Percentiles rank a stretch among this genome's conserved stretches.
Conservation (phyloP, 345 rosid species). For the Euclidium syriacum region DNA sequence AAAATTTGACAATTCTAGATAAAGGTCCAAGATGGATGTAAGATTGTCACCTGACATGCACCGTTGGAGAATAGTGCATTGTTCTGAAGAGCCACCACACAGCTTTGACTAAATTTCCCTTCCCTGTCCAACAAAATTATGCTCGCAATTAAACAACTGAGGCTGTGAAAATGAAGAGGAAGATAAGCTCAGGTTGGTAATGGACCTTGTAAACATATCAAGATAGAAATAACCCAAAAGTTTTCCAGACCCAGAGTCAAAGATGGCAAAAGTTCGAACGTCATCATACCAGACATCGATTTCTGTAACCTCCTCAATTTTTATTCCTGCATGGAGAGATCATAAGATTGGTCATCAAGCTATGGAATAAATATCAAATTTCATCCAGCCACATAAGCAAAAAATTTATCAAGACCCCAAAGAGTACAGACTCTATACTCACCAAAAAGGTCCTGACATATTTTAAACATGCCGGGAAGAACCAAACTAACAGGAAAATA, state of each 20-base stretch:
- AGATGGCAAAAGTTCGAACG: constrained; percentile 63
- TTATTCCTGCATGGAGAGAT: constrained; percentile 52
- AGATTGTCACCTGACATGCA: constrained; percentile 49
- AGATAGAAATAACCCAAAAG: constrained; percentile 88
- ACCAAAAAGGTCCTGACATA: constrained; percentile 92
- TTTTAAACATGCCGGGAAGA: constrained; percentile 81
- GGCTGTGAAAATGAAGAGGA: constrained; percentile 5
- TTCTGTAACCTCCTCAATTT: constrained; percentile 66
- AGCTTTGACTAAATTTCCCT: constrained; percentile 77
- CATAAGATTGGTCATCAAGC: constrained; percentile 4
- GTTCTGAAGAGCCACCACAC: constrained; percentile 86
- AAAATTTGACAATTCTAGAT: neutral
- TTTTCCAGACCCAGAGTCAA: constrained; percentile 74
- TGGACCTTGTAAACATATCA: constrained; percentile 72
- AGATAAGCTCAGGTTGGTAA: constrained; percentile 6
- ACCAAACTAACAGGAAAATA: constrained; percentile 85
- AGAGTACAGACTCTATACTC: constrained; percentile 18
- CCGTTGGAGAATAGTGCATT: constrained; percentile 55
- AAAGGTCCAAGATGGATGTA: neutral
- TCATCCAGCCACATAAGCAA: neutral
- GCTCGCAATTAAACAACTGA: constrained; percentile 5
- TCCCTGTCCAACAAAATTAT: constrained; percentile 48
- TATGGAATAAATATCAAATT: too few species aligned
- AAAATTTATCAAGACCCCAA: neutral
- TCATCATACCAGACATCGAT: constrained; percentile 75